Evolutionary conservation across 331 rosid genomes (phyloP).

Genomic region (Pyrus hybrid): DNA sequence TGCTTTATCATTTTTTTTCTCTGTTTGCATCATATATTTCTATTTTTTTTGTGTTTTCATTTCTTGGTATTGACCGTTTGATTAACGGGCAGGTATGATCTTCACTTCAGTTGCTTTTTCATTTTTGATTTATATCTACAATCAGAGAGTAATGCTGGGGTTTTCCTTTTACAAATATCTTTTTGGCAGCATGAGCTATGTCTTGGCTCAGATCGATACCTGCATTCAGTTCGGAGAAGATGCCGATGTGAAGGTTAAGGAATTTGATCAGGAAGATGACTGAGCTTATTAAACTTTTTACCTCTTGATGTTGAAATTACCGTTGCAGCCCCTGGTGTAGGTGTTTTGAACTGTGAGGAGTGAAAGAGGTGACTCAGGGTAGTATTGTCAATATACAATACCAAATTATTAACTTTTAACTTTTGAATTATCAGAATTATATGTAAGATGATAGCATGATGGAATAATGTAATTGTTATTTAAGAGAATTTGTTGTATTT

Average conservation of each 20-base stretch:
- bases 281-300: not conserved
- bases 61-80: not conserved
- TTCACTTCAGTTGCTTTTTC: not conserved
- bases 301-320: not conserved
- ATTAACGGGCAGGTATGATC: not conserved
- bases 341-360: not conserved
- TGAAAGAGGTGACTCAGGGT: not conserved
- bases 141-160: not conserved
- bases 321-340: no score
- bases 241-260: constrained; percentile 71
- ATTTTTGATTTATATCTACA: not conserved
- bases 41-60: not conserved
- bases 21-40: no score
- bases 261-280: constrained; percentile 57
- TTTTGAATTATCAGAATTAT: not conserved
- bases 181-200: no score
- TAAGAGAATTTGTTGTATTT: no score
- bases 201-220: constrained; percentile 58
- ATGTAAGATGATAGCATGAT: not conserved
- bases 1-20: no score
- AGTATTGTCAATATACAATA: not conserved
- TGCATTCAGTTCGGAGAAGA: constrained; percentile 78
- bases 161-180: not conserved
- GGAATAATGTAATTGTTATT: no score
- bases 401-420: not conserved